Percentiles rank a stretch among this genome's conserved stretches.
Evolutionary conservation across 192 early-diverging fungal genomes (phyloP).

Genomic region (Glomus cerebriforme): DNA sequence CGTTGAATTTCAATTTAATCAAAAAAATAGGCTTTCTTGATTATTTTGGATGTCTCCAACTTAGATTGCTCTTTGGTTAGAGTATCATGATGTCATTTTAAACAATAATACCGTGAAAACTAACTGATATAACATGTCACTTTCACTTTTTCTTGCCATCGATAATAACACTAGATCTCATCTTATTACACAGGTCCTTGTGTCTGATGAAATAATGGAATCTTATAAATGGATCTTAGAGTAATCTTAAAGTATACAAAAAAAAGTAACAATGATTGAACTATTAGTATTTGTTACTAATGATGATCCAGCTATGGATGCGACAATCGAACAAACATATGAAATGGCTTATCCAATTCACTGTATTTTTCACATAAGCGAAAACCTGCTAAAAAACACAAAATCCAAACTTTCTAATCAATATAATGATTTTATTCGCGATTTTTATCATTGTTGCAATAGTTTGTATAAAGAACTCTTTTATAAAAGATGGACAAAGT

Average conservation of each 20-base stretch:
- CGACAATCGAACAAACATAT: not conserved
- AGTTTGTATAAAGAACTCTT: too few relatives aligned
- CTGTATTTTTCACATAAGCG: not conserved
- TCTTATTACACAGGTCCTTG: not conserved
- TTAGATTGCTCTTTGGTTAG: too few relatives aligned
- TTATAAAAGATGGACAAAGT: not conserved
- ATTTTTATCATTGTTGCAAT: not conserved
- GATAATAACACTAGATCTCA: too few relatives aligned
- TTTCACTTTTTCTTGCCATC: conserved; percentile 3
- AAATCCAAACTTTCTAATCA: not conserved
- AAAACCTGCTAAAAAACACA: too few relatives aligned
- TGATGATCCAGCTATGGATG: not conserved
- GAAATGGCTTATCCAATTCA: not conserved
- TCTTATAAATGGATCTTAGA: too few relatives aligned
- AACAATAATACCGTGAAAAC: not conserved
- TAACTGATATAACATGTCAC: not conserved
- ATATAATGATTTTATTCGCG: not conserved
- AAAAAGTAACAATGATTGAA: conserved; percentile 12
- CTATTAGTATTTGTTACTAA: not conserved
- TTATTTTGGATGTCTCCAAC: too few relatives aligned
- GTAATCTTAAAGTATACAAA: too few relatives aligned
- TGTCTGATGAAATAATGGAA: too few relatives aligned
- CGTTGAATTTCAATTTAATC: conserved; percentile 12
- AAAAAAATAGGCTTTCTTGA: too few relatives aligned
- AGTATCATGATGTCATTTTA: too few relatives aligned